phyloP scores from a whole-genome alignment of 75 land plant species.

The Adiantum capillusveneris region DNA sequence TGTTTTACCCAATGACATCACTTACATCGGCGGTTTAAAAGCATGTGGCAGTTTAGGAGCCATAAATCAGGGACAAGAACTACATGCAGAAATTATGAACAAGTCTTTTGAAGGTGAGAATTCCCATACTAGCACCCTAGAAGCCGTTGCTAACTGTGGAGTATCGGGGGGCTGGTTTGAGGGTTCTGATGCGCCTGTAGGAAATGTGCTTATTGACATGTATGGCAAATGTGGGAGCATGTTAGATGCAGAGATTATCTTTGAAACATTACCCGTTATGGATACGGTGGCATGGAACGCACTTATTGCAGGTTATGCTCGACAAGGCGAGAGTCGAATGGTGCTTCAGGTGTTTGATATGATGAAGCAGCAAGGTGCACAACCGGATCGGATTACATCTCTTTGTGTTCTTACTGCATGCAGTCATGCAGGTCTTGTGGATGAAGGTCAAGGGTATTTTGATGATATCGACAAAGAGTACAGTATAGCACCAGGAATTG shows the following conservation, averaged over 20 bases:
- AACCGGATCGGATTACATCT: slow-evolving; percentile 43
- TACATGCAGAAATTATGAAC: slow-evolving; percentile 24
- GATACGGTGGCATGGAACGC: slow-evolving; percentile 25
- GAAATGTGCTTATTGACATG: slow-evolving; percentile 38
- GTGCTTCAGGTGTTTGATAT: slow-evolving; percentile 37
- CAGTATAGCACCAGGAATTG: slow-evolving; percentile 30
- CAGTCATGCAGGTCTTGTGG: slow-evolving; percentile 39
- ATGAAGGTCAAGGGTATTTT: slow-evolving; percentile 31
- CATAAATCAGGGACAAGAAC: slow-evolving; percentile 28
- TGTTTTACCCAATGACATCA: slow-evolving; percentile 13
- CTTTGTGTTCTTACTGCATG: slow-evolving; percentile 50
- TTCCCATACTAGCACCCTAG: not conserved
- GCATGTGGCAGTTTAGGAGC: slow-evolving; percentile 20
- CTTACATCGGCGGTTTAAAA: slow-evolving; percentile 19
- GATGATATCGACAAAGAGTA: slow-evolving; percentile 25
- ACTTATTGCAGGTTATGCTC: slow-evolving; percentile 47
- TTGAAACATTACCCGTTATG: slow-evolving; percentile 1
- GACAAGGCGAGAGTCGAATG: slow-evolving; percentile 31
- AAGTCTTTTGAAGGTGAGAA: slow-evolving; percentile 16
- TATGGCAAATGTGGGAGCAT: slow-evolving; percentile 44
- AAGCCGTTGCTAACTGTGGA: too few relatives aligned
- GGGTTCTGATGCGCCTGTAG: slow-evolving; percentile 7
- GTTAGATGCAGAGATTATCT: slow-evolving; percentile 22
- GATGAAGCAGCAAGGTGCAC: slow-evolving; percentile 31
- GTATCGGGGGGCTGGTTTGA: too few relatives aligned